Conservation (phyloP, 139 green algal genomes). For the Tetradesmus obliquus region DNA sequence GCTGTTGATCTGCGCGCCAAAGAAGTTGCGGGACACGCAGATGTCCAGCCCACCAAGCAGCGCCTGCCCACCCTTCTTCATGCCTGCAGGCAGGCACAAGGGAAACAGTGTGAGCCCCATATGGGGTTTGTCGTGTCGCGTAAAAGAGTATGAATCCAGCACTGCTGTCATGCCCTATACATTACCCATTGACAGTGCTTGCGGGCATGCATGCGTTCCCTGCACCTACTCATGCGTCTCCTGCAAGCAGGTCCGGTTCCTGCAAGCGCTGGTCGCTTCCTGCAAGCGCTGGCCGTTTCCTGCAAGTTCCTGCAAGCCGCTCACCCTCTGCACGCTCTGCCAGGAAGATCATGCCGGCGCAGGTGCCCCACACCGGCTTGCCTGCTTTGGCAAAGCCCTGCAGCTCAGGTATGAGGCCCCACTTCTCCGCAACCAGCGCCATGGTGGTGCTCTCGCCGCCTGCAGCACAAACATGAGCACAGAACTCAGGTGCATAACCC, state of each 20-base stretch:
- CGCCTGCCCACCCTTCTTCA: conserved; percentile 95
- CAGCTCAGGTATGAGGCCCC: conserved; percentile 88
- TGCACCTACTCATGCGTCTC: not conserved
- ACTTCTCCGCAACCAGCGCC: conserved; percentile 89
- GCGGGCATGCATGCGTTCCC: not conserved
- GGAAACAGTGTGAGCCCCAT: conserved; percentile 11
- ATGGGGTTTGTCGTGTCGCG: not conserved
- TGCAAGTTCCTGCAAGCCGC: not conserved
- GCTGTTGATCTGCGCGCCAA: conserved; percentile 96
- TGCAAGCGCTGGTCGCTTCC: not conserved
- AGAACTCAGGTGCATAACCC: too few species aligned
- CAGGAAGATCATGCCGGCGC: conserved; percentile 98
- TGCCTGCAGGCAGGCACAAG: conserved; percentile 63
- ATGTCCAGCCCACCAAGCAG: conserved; percentile 95
- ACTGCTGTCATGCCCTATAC: not conserved
- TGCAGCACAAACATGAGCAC: not conserved
- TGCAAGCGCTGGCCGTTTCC: not conserved
- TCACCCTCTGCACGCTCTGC: conserved; percentile 81
- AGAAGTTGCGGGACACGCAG: conserved; percentile 97
- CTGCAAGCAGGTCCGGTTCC: not conserved
- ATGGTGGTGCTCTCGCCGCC: conserved; percentile 95
- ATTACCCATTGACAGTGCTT: too few species aligned
- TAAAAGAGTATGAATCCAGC: not conserved
- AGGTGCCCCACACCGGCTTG: conserved; percentile 97
- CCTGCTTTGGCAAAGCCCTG: conserved; percentile 71